Percentiles rank a stretch among this genome's conserved stretches.
Evolutionary conservation across 2,329 filamentous ascomycete species (phyloP).

Genomic region (Huntiella savannae): DNA sequence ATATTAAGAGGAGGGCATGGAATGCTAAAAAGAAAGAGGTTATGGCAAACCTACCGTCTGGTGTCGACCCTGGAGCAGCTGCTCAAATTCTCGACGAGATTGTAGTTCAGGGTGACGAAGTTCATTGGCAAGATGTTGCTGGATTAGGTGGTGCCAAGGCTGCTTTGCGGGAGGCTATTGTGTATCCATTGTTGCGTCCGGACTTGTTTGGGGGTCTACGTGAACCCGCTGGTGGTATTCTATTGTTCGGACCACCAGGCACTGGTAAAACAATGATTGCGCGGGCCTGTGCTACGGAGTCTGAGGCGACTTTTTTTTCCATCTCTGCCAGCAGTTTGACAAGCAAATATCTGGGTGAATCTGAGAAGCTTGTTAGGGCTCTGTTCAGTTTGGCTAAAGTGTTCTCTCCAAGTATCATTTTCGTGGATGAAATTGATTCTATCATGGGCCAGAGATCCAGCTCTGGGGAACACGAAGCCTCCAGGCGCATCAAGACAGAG

Average conservation of each 20-base stretch:
- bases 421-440: slow-evolving; percentile 95
- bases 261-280: slow-evolving; percentile 98
- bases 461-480: slow-evolving; percentile 79
- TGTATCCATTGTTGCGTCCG: slow-evolving; percentile 88
- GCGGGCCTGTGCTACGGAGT: slow-evolving; percentile 84
- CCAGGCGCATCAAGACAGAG: slow-evolving; percentile 86
- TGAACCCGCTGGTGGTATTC: slow-evolving; percentile 85
- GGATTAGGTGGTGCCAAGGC: slow-evolving; percentile 80
- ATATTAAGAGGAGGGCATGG: slow-evolving; percentile 6
- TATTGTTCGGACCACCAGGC: slow-evolving; percentile 90
- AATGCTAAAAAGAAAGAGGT: slow-evolving; percentile 25
- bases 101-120: slow-evolving; percentile 81
- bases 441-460: slow-evolving; percentile 69
- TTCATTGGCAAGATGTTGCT: slow-evolving; percentile 86
- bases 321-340: slow-evolving; percentile 89
- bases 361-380: slow-evolving; percentile 85
- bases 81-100: slow-evolving; percentile 93
- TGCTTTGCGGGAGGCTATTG: slow-evolving; percentile 83
- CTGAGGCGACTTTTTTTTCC: slow-evolving; percentile 86
- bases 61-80: slow-evolving; percentile 64
- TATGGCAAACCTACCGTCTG: slow-evolving; percentile 60
- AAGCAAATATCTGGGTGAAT: slow-evolving; percentile 90
- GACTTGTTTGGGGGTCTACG: slow-evolving; percentile 91
- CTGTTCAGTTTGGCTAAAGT: slow-evolving; percentile 78
- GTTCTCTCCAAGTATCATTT: slow-evolving; percentile 87